phyloP scores from a whole-genome alignment of 768 basidiomycete species.

The Podaxis sp. region DNA sequence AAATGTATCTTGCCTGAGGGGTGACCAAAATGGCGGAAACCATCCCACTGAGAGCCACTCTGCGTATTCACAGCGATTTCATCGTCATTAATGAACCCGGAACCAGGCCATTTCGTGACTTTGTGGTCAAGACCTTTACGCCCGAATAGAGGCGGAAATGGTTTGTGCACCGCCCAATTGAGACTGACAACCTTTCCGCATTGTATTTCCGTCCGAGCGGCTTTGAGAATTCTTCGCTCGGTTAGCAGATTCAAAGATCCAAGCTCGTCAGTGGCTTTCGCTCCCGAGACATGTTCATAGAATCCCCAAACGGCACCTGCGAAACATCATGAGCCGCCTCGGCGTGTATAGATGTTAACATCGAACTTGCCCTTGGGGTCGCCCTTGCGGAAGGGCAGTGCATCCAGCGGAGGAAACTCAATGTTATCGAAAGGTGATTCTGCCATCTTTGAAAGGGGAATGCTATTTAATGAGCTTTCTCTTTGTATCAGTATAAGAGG shows the following conservation, averaged over 20 bases:
- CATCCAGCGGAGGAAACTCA: slow-evolving; percentile 19
- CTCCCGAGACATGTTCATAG: slow-evolving; percentile 22
- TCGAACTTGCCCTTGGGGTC: slow-evolving; percentile 19
- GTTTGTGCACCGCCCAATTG: slow-evolving; percentile 26
- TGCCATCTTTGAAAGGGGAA: slow-evolving; percentile 14
- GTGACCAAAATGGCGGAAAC: slow-evolving; percentile 16
- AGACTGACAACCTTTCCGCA: slow-evolving; percentile 21
- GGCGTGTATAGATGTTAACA: neutral
- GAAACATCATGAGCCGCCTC: neutral
- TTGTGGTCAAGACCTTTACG: slow-evolving; percentile 21
- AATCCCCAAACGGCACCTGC: slow-evolving; percentile 26
- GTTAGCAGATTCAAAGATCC: slow-evolving; percentile 25
- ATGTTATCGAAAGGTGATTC: slow-evolving; percentile 22
- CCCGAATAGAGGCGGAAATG: slow-evolving; percentile 17
- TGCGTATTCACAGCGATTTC: slow-evolving; percentile 24
- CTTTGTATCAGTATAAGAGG: neutral
- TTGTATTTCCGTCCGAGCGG: slow-evolving; percentile 20
- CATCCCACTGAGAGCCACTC: slow-evolving; percentile 26
- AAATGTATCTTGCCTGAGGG: neutral
- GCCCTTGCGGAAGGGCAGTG: slow-evolving; percentile 21
- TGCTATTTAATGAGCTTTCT: neutral
- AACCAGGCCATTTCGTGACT: slow-evolving; percentile 16
- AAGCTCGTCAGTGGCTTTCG: slow-evolving; percentile 19
- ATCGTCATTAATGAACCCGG: slow-evolving; percentile 21
- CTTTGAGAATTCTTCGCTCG: slow-evolving; percentile 19